Conservation (phyloP, 176 grass and related monocot genomes). For the Avena atlantica region DNA sequence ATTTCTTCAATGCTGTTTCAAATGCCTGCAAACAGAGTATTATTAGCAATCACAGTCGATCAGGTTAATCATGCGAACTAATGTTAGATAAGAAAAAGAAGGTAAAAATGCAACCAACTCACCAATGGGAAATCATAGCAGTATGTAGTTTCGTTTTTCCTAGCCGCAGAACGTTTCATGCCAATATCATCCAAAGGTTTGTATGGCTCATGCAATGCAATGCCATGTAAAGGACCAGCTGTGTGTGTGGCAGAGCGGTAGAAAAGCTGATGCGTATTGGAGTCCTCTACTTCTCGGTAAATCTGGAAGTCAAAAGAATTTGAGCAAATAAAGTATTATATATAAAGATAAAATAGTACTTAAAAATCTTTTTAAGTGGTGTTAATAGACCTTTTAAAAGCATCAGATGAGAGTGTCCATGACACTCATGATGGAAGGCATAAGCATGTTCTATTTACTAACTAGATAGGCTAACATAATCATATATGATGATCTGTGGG, state of each 20-base stretch:
- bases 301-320: slow-evolving; percentile 57
- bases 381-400: neutral
- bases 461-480: slow-evolving; percentile 24
- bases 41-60: slow-evolving; percentile 28
- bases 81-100: neutral
- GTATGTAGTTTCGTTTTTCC: slow-evolving; percentile 95
- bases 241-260: slow-evolving; percentile 69
- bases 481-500: slow-evolving; percentile 10
- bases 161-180: slow-evolving; percentile 77
- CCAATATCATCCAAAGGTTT: slow-evolving; percentile 79
- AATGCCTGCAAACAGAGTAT: slow-evolving; percentile 75
- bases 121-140: slow-evolving; percentile 99
- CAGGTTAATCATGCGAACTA: slow-evolving; percentile 40
- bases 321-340: slow-evolving; percentile 9
- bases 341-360: slow-evolving; percentile 12
- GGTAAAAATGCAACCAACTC: slow-evolving; percentile 39
- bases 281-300: slow-evolving; percentile 89
- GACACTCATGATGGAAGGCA: slow-evolving; percentile 11
- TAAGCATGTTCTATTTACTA: slow-evolving; percentile 19
- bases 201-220: slow-evolving; percentile 74
- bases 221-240: slow-evolving; percentile 75
- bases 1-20: slow-evolving; percentile 81
- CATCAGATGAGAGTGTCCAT: neutral
- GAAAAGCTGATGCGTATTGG: slow-evolving; percentile 64
- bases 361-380: slow-evolving; percentile 11